Base-by-base conservation (phyloP, 208 protist species). In the Leishmania lainsoni region DNA sequence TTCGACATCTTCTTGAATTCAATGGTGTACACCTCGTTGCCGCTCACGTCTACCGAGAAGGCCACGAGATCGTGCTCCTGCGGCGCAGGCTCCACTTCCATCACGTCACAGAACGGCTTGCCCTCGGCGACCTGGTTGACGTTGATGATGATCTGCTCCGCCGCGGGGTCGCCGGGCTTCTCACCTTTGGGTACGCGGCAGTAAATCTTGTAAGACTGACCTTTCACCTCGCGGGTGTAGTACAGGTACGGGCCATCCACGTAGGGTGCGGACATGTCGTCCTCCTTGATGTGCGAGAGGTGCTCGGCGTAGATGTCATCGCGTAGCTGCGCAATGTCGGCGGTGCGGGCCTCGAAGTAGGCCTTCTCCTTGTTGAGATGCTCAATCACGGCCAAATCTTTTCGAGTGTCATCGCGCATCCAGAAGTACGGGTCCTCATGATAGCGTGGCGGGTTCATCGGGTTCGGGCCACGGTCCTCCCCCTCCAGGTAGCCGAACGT, bases 11-110 rank as follows among this genome's bases (percentile, higher is more conserved):
- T 59, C 72, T 91, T 82, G 75, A 98, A 90, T 35, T 88, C 76
- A 77, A 98, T 96, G 35, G 87, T 86, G 89, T 97, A 98, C 66
- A 95, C 87, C 80, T 98, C 95, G 79, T 95, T 91, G 35, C 95
- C 95, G 77, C 66, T 93, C 80, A 86, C 92, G 85, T 98, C 95
- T 14, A 97, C 91, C 39, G 93, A 93, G 87, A 96, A 98, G 45
- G 92, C 93, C 8, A 96, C 78, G 39, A 90, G 83, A 71, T 92
- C 75, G 75, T 96, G 92, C 56, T 68, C 68, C 29, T 92, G 89
- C 72, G 94, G 89, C 5, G 92, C 89, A 6, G 91, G 89, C 32
- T 69, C 65, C 32, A 98, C 85, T 1, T 81, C 73, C 79, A 78
- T 72, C 52, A 98, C 91, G 48, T 92, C 89, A 76, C 93, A 98